A percentile compares a stretch with the other conserved stretches of the same genome.
These are phyloP conservation scores for Salvia splendens DNA, from an alignment of 257 asterid genomes.

Conservation along the genomic window DNA sequence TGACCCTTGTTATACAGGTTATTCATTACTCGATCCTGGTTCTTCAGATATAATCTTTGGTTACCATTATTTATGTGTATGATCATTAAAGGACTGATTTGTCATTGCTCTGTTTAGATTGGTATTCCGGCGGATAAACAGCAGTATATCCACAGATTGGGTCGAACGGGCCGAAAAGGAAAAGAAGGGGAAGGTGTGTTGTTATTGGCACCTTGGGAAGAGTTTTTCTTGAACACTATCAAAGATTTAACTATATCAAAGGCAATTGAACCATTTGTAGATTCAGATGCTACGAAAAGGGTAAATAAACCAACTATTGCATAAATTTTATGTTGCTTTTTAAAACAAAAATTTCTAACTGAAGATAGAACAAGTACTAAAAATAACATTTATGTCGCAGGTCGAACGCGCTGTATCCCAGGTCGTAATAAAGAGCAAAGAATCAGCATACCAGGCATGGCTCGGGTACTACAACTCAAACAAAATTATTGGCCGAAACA, in stretches of 20 bases:
- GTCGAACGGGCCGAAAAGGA: slow-evolving; percentile 97
- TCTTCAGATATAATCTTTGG: not conserved
- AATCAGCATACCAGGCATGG: slow-evolving; percentile 98
- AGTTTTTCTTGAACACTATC: slow-evolving; percentile 74
- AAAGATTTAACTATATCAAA: slow-evolving; percentile 83
- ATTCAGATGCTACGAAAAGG: slow-evolving; percentile 82
- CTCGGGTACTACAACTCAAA: slow-evolving; percentile 97
- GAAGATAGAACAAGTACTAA: too few relatives aligned
- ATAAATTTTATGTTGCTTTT: too few relatives aligned
- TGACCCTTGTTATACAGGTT: slow-evolving; percentile 89
- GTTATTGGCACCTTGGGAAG: slow-evolving; percentile 97
- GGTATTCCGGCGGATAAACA: slow-evolving; percentile 93
- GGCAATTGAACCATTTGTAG: slow-evolving; percentile 66
- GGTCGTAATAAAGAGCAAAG: slow-evolving; percentile 84
- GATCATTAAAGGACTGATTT: slow-evolving; percentile 7
- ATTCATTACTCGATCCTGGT: slow-evolving; percentile 6
- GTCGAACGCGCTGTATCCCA: slow-evolving; percentile 71
- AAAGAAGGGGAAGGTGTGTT: slow-evolving; percentile 91
- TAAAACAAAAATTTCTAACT: too few relatives aligned
- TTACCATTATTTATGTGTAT: too few relatives aligned
- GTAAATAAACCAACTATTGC: slow-evolving; percentile 31
- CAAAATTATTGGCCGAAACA: slow-evolving; percentile 66
- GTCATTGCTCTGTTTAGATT: slow-evolving; percentile 43
- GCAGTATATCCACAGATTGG: slow-evolving; percentile 91
- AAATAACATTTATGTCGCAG: slow-evolving; percentile 30